A percentile compares a stretch with the other conserved stretches of the same genome.
Evolutionary conservation across 768 basidiomycete species (phyloP).

Genomic region (Myochromella boudieri): DNA sequence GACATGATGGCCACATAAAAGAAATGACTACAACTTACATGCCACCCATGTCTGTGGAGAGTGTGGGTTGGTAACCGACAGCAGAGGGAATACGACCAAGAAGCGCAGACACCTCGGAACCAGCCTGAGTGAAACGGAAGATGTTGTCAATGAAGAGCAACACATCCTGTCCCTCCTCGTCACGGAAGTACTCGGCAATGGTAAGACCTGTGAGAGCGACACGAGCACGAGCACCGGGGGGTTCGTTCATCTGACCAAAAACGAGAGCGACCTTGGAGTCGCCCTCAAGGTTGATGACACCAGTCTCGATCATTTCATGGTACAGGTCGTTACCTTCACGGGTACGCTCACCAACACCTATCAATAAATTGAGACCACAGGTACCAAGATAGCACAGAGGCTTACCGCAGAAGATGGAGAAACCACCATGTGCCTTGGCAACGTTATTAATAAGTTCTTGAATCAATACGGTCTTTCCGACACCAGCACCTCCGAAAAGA

Average conservation of each 20-base stretch:
- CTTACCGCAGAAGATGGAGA: constrained; percentile 98
- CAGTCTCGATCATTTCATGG: constrained; percentile 99
- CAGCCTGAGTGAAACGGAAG: constrained; percentile 99
- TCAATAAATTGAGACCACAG: constrained; percentile 4
- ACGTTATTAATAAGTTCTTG: constrained; percentile 99
- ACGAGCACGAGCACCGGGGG: constrained; percentile 99
- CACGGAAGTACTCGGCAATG: constrained; percentile 99
- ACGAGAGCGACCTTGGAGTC: constrained; percentile 99
- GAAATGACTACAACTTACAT: constrained; percentile 61
- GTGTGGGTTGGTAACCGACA: constrained; percentile 99
- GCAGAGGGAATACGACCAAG: constrained; percentile 99
- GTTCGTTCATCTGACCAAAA: constrained; percentile 99
- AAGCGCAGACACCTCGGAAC: constrained; percentile 99
- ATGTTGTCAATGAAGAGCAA: constrained; percentile 99
- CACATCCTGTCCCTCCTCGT: constrained; percentile 99
- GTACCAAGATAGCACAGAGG: constrained; percentile 11
- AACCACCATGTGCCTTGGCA: constrained; percentile 99
- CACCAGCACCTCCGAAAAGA: constrained; percentile 99
- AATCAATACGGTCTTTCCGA: constrained; percentile 99
- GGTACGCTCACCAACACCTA: constrained; percentile 99
- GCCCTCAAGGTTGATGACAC: constrained; percentile 99
- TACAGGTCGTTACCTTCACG: constrained; percentile 99
- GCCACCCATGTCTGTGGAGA: constrained; percentile 99
- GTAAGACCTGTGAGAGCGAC: constrained; percentile 99
- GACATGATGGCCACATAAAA: constrained; percentile 8